Conservation (phyloP, 768 basidiomycete species). For the Pleurotus ostreatus region DNA sequence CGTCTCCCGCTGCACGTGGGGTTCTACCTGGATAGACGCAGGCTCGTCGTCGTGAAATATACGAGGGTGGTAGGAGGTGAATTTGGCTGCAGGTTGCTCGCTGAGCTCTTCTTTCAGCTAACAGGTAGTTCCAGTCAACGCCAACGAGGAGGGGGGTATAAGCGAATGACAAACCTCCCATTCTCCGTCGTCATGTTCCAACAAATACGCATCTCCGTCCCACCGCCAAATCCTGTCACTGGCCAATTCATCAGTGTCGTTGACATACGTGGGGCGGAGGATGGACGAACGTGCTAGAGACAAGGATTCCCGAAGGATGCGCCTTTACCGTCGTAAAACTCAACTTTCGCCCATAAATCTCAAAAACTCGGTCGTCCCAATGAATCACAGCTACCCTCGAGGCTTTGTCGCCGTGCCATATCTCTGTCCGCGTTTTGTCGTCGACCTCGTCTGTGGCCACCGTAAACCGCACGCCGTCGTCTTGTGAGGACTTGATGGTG, state of each 20-base stretch:
- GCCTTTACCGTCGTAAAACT: conserved; percentile 1
- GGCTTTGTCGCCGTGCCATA: not conserved
- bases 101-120: too few species aligned
- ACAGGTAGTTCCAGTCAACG: too few species aligned
- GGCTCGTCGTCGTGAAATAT: conserved; percentile 5
- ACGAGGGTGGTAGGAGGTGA: not conserved
- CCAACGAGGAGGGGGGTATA: too few species aligned
- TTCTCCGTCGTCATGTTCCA: not conserved
- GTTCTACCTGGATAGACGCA: not conserved
- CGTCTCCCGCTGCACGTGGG: not conserved
- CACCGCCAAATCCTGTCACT: not conserved
- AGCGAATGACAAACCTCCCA: not conserved
- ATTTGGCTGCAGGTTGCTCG: not conserved
- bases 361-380: not conserved
- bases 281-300: not conserved
- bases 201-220: conserved; percentile 1
- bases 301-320: not conserved
- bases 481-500: not conserved
- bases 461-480: not conserved
- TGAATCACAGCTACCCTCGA: not conserved
- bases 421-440: not conserved
- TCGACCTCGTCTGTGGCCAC: conserved; percentile 3
- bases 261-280: not conserved
- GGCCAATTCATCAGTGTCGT: too few species aligned
- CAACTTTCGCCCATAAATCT: conserved; percentile 1